Base-by-base conservation (phyloP, 108 stramenopile species). In the Cafeteria roenbergensis region DNA sequence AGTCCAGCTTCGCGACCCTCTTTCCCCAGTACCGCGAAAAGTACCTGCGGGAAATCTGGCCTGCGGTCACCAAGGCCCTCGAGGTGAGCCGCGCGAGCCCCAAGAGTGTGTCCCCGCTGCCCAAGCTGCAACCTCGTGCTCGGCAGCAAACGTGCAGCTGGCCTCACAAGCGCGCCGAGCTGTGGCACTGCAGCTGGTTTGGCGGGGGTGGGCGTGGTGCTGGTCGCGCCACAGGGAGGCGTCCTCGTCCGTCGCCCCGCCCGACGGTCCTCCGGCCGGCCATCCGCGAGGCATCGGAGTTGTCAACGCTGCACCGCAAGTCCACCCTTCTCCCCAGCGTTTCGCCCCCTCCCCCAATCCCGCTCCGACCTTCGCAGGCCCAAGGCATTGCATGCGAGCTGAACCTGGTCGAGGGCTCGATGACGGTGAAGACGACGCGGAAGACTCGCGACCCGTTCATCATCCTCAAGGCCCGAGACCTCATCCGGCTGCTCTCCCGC, bases 1-100 rank as follows among this genome's bases (percentile, higher is more conserved):
- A 96, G 79, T 90, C 89, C 26, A 83, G 79, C 66, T 99, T 99
- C 71, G 97, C 97, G 29, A 99, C 94, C 22, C 86, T 99, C 36
- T 99, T 99, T 74, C 97, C 97, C 34, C 90, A 93, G 68, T 99
- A 99, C 69, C 82, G 97, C 34, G 97, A 99, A 80, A 85, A 87
- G 64, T 99, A 99, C 71, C 79, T 99, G 31, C 81, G 94, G 34
- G 92, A 99, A 75, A 85, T 92, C 12, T 96, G 97, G 97, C 93
- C 94, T 0, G 73, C 92, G 22, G 86, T 99, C 37, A 99, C 97
- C 8, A 81, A 80, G 32, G 75, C 87, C 24, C 80, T 99, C 34
- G 92, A 93, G 77, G 78, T 78, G 51, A 52, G 25, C 0, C n/a
- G n/a, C n/a, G n/a, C n/a, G n/a, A n/a, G n/a, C n/a, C n/a, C n/a